Evolutionary conservation across 441 rosid genomes (phyloP), one percentile per base, ranked within the genome.

Genomic region (Pelargonium myrrhifolium): DNA sequence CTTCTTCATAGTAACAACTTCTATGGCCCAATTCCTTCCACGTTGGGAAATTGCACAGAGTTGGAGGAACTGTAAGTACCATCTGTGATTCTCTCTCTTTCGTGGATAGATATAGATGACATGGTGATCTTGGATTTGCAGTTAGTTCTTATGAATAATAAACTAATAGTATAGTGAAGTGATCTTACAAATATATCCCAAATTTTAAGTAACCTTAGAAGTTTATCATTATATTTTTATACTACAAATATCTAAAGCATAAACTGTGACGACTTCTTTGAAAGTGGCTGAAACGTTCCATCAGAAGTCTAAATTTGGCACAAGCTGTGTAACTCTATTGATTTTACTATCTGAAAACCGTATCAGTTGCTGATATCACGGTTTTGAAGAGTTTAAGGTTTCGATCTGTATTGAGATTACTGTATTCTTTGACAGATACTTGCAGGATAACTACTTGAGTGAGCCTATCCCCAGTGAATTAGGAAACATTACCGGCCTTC

Each of bases 401-500:
- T 65, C 39, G 20, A 67, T 49, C 14, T 37, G 22, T 55, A 43
- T 66, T 47, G n/a, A 21, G 53, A 51, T 62, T 65, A 58, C 9
- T 62, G 14, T 74, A 61, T 69, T 79, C 66, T 74, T 73, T 42
- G 75, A 64, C 86, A 94, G 99, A 78, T 84, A 74, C 84, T 79
- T 94, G 88, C 98, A 94, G 86, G 82, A 84, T 35, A 94, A 94
- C 82, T 94, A 88, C 85, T 71, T 94, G 45, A 87, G 89, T 65
- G 99, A 89, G 61, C 62, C 65, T 8, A 83, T 94, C 74, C 99
- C 99, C 51, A 72, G 88, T 77, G 97, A 87, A 79, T 26, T 94
- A 75, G 99, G 98, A 76, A 84, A 86, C 71, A 79, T 94, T 69
- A 70, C 89, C 12, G 77, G 70, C 67, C 98, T 94, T 78, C 80